These are phyloP conservation scores for Lolium multiflorum DNA, from an alignment of 176 grass and related monocot species.

Conservation along the genomic window DNA sequence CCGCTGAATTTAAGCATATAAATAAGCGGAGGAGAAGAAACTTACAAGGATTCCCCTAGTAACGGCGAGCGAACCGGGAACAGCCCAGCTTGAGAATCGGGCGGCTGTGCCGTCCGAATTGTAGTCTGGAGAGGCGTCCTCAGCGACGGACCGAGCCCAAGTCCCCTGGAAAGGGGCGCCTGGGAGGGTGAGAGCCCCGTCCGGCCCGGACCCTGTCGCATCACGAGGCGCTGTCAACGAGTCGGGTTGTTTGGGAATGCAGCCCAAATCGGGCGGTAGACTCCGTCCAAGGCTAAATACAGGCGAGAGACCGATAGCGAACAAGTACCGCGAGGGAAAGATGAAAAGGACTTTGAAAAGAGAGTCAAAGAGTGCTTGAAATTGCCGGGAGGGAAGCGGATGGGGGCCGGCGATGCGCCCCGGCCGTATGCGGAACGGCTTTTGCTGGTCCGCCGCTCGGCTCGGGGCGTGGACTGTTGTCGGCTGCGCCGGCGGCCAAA, in stretches of 20 bases:
- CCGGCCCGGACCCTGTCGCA: slow-evolving; percentile 58
- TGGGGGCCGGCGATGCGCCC: slow-evolving; percentile 43
- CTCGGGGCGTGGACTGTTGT: background rate
- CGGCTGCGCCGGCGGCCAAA: no score
- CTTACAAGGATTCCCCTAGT: slow-evolving; percentile 23
- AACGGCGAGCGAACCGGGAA: slow-evolving; percentile 3
- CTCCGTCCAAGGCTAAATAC: slow-evolving; percentile 62
- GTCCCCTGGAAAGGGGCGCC: slow-evolving; percentile 57
- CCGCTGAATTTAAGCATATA: slow-evolving; percentile 20
- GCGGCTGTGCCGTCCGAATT: no score
- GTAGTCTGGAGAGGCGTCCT: no score
- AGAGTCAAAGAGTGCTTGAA: slow-evolving; percentile 75
- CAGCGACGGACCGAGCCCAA: background rate
- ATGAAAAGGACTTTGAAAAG: slow-evolving; percentile 71
- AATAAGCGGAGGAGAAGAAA: slow-evolving; percentile 22
- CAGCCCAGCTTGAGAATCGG: no score
- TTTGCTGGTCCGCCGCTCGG: background rate
- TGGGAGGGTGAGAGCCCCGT: slow-evolving; percentile 59
- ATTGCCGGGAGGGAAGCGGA: slow-evolving; percentile 68
- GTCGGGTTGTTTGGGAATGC: slow-evolving; percentile 65
- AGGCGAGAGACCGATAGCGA: slow-evolving; percentile 53
- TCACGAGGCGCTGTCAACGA: slow-evolving; percentile 58
- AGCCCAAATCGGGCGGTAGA: slow-evolving; percentile 54
- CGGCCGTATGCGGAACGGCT: background rate
- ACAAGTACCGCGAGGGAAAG: slow-evolving; percentile 62